phyloP scores from a whole-genome alignment of 2,329 filamentous ascomycete species.

The Phialophora tarda region DNA sequence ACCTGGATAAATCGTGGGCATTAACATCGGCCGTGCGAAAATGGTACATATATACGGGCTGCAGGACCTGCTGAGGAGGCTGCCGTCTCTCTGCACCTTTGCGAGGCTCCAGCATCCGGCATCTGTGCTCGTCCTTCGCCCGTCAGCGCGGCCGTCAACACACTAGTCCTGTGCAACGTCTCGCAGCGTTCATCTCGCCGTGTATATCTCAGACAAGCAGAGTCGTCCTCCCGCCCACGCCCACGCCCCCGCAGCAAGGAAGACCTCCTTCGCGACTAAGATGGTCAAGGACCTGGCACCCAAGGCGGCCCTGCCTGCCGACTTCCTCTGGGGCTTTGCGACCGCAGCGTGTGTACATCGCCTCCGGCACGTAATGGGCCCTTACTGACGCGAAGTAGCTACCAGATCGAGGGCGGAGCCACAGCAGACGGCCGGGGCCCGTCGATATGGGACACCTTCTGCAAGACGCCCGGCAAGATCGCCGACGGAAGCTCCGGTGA shows the following conservation, averaged over 20 bases:
- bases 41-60: conserved; percentile 11
- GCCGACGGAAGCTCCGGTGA: conserved; percentile 76
- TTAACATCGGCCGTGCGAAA: background rate
- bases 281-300: conserved; percentile 35
- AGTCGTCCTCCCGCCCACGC: background rate
- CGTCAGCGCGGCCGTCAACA: background rate
- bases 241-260: background rate
- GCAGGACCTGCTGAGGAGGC: background rate
- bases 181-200: background rate
- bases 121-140: background rate
- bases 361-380: background rate
- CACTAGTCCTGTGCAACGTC: conserved; percentile 3
- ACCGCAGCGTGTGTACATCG: conserved; percentile 68
- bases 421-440: conserved; percentile 78
- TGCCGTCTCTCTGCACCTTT: conserved; percentile 5
- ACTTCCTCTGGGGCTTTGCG: conserved; percentile 81
- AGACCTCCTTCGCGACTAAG: background rate
- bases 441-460: conserved; percentile 92
- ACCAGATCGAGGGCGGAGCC: conserved; percentile 82
- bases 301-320: conserved; percentile 60
- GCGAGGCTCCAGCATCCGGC: conserved; percentile 3
- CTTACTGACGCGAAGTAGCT: conserved; percentile 58
- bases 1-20: conserved; percentile 22
- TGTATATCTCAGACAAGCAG: background rate
- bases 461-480: conserved; percentile 78